Conservation (phyloP, 805 yeast genomes). For the Cyberlindnera subsufficiens region DNA sequence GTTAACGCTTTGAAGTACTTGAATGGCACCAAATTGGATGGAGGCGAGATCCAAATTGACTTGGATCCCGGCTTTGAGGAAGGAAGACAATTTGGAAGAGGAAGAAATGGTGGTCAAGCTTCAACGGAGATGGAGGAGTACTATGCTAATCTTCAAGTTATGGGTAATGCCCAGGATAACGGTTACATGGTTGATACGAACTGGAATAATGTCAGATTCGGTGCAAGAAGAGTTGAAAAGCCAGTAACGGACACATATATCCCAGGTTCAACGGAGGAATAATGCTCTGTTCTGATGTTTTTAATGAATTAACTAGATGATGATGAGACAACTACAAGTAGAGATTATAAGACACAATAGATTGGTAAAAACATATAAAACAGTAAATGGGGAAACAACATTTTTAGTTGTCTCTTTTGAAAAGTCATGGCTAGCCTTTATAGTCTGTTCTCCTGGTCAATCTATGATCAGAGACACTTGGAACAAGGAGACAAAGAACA, state of each 20-base stretch:
- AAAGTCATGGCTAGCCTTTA: not conserved
- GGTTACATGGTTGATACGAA: conserved; percentile 1
- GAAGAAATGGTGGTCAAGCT: conserved; percentile 88
- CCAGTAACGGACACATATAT: conserved; percentile 17
- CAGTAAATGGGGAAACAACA: too few species aligned
- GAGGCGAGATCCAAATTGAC: conserved; percentile 76
- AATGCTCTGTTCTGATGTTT: conserved; percentile 2
- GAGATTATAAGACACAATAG: not conserved
- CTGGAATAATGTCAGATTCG: conserved; percentile 22
- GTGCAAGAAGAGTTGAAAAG: conserved; percentile 24
- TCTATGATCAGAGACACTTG: too few species aligned
- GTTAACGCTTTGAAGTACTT: conserved; percentile 78
- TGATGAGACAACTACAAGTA: not conserved
- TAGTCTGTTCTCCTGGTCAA: not conserved
- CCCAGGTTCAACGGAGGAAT: conserved; percentile 11
- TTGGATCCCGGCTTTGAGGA: conserved; percentile 94
- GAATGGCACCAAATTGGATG: conserved; percentile 79
- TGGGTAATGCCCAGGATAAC: not conserved
- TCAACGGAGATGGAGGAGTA: conserved; percentile 46
- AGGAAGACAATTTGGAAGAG: conserved; percentile 95
- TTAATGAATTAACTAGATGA: not conserved
- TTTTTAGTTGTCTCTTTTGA: too few species aligned
- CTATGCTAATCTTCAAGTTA: not conserved
- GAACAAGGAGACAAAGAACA: too few species aligned
- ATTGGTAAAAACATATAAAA: too few species aligned